Percentiles rank a stretch among this genome's conserved stretches.
Conservation (phyloP, 73 alveolate species). For the Diophrys sp. region DNA sequence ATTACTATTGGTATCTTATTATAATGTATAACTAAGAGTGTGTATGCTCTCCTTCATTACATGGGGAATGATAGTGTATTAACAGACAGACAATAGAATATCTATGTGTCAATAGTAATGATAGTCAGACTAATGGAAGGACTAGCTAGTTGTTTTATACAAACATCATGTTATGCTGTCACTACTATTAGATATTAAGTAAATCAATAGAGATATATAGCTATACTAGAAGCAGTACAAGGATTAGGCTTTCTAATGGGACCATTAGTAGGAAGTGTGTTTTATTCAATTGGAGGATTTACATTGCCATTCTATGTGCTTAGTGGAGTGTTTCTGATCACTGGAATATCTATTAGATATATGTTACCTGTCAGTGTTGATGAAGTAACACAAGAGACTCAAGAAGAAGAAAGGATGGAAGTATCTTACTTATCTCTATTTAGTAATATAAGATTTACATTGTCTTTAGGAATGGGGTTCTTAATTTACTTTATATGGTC, state of each 20-base stretch:
- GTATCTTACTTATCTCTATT: slow-evolving; percentile 6
- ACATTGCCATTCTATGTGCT: slow-evolving; percentile 18
- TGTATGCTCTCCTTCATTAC: slow-evolving; percentile 6
- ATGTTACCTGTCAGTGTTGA: slow-evolving; percentile 6
- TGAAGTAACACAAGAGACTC: neutral
- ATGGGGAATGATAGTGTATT: too few relatives aligned
- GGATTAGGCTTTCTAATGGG: slow-evolving; percentile 60
- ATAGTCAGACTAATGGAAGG: slow-evolving; percentile 22
- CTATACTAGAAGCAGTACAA: slow-evolving; percentile 42
- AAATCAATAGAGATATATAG: slow-evolving; percentile 37
- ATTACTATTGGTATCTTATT: slow-evolving; percentile 16
- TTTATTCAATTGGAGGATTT: slow-evolving; percentile 45
- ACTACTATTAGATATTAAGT: slow-evolving; percentile 6
- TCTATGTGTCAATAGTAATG: neutral
- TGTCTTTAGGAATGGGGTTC: slow-evolving; percentile 28
- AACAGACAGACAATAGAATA: too few relatives aligned
- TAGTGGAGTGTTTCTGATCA: neutral
- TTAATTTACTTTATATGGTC: slow-evolving; percentile 29
- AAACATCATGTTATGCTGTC: slow-evolving; percentile 24
- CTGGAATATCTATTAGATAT: neutral
- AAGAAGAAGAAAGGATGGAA: slow-evolving; percentile 11
- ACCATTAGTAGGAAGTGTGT: slow-evolving; percentile 50
- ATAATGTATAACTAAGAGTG: slow-evolving; percentile 18
- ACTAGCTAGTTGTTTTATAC: slow-evolving; percentile 10
- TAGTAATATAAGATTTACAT: slow-evolving; percentile 1